Conservation (phyloP, 2,329 filamentous ascomycete species). For the Microdochium paspali region DNA sequence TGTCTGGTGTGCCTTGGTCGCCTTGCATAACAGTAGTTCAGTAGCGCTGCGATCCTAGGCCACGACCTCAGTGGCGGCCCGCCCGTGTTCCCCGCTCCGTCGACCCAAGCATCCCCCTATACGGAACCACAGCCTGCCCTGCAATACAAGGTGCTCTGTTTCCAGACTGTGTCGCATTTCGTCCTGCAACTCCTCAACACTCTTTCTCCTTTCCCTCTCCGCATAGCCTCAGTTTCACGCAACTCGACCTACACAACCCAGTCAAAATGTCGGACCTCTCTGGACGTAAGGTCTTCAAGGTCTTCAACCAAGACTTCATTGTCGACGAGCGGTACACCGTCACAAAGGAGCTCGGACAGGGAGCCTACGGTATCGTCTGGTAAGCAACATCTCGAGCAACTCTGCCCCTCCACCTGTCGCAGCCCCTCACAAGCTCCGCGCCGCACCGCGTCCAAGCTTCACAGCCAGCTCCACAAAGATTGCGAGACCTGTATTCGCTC, state of each 20-base stretch:
- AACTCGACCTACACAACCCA: neutral
- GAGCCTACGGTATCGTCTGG: slow-evolving; percentile 98
- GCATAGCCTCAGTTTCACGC: neutral
- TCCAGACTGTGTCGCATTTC: neutral
- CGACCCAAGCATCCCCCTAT: neutral
- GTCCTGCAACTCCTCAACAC: neutral
- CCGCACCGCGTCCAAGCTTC: neutral
- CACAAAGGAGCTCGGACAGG: slow-evolving; percentile 96
- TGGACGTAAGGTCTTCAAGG: slow-evolving; percentile 78
- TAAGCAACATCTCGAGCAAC: slow-evolving; percentile 32
- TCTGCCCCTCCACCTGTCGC: neutral
- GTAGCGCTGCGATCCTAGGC: neutral
- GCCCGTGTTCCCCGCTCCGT: neutral
- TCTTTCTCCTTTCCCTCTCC: neutral
- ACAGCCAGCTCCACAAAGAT: neutral
- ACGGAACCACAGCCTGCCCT: neutral
- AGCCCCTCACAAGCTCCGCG: neutral
- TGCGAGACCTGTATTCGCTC: no score
- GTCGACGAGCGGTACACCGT: slow-evolving; percentile 98
- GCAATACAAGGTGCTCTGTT: neutral
- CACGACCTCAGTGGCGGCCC: neutral
- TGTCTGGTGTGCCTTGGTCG: neutral
- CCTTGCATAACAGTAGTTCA: neutral
- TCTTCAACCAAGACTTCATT: slow-evolving; percentile 99
- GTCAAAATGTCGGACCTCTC: neutral